phyloP scores from a whole-genome alignment of 352 stramenopile genomes.

The Pseudoperonospora humuli region DNA sequence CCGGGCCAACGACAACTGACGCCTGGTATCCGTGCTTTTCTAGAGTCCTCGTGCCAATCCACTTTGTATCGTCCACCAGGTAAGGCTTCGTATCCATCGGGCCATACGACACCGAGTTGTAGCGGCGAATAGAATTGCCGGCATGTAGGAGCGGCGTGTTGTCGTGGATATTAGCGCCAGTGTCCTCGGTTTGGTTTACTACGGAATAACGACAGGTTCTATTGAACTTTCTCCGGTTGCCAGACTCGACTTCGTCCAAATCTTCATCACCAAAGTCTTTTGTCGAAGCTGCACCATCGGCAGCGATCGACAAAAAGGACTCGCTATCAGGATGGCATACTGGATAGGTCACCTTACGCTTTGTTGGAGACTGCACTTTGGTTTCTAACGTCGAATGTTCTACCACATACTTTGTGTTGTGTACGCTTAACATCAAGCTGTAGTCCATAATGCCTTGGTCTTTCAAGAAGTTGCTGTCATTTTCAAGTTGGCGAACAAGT shows the following conservation, averaged over 20 bases:
- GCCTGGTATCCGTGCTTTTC: slow-evolving; percentile 68
- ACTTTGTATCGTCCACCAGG: slow-evolving; percentile 30
- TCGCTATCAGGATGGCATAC: slow-evolving; percentile 55
- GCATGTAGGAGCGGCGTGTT: slow-evolving; percentile 38
- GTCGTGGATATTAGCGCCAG: slow-evolving; percentile 18
- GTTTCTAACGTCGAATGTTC: slow-evolving; percentile 42
- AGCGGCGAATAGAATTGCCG: slow-evolving; percentile 18
- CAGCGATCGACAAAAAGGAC: slow-evolving; percentile 32
- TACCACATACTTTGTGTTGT: slow-evolving; percentile 81
- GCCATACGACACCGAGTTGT: slow-evolving; percentile 44
- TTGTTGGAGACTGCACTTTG: slow-evolving; percentile 45
- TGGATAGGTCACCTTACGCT: slow-evolving; percentile 63
- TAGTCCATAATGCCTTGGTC: slow-evolving; percentile 87
- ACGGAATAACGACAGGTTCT: slow-evolving; percentile 72
- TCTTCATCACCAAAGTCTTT: slow-evolving; percentile 44
- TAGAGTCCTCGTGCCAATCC: slow-evolving; percentile 48
- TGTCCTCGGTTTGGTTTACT: slow-evolving; percentile 41
- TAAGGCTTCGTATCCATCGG: slow-evolving; percentile 12
- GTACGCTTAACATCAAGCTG: slow-evolving; percentile 76
- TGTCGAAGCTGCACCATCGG: slow-evolving; percentile 25
- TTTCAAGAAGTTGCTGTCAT: slow-evolving; percentile 66
- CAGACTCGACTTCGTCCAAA: slow-evolving; percentile 44
- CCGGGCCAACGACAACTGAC: slow-evolving; percentile 65
- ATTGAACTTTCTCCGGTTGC: slow-evolving; percentile 45
- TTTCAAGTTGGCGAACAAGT: slow-evolving; percentile 58